Evolutionary conservation across 176 grass and related monocot species (phyloP).

Genomic region (Carex pumila): DNA sequence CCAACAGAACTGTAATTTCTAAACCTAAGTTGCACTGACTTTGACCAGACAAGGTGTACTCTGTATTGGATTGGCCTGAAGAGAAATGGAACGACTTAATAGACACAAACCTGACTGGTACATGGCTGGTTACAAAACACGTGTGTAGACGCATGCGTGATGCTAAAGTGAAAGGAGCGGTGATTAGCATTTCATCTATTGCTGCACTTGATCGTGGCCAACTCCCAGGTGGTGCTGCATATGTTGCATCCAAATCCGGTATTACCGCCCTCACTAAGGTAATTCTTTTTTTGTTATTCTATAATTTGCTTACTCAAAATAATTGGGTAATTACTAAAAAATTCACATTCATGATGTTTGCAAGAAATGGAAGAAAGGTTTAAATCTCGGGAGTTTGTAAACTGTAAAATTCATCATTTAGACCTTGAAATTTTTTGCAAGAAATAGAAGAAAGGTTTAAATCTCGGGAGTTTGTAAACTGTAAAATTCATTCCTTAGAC

Average conservation of each 20-base stretch:
- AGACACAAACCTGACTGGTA: constrained; percentile 36
- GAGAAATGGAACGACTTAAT: constrained; percentile 34
- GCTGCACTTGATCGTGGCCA: constrained; percentile 19
- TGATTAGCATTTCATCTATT: constrained; percentile 42
- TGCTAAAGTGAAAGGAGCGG: constrained; percentile 31
- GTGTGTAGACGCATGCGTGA: constrained; percentile 36
- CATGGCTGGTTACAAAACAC: constrained; percentile 38
- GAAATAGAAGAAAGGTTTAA: not conserved
- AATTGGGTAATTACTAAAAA: not conserved
- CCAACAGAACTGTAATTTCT: not conserved
- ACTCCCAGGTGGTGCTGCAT: constrained; percentile 25
- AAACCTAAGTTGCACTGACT: not conserved
- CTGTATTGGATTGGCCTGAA: constrained; percentile 36
- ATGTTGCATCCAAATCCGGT: constrained; percentile 30
- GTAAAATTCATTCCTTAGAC: not conserved
- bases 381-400: not conserved
- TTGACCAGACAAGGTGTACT: constrained; percentile 27
- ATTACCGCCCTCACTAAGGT: constrained; percentile 10
- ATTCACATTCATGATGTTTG: not conserved
- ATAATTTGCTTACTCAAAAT: not conserved
- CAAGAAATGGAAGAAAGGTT: not conserved
- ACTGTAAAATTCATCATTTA: not conserved
- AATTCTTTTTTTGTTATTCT: not conserved
- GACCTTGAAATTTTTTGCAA: not conserved
- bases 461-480: not conserved